Percentiles rank a stretch among this genome's conserved stretches.
These are phyloP conservation scores for Zostera marina DNA, from an alignment of 116 monocot genomes.

Conservation along the genomic window DNA sequence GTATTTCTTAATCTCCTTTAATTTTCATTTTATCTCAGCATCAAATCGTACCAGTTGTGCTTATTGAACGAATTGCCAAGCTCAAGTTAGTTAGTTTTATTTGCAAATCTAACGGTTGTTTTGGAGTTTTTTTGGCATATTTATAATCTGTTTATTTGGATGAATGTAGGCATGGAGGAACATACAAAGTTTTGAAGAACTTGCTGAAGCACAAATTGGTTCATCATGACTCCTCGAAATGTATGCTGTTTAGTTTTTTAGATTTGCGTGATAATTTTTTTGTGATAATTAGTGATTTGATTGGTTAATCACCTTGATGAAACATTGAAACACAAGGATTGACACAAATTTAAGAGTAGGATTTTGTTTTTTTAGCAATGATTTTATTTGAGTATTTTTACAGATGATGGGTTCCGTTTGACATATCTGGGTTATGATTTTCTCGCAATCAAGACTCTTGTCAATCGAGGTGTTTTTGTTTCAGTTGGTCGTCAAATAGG, in stretches of 20 bases:
- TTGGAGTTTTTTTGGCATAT: not conserved
- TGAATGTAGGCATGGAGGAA: constrained; percentile 64
- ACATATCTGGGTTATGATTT: constrained; percentile 99
- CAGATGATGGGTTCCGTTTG: constrained; percentile 90
- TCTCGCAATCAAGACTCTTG: constrained; percentile 84
- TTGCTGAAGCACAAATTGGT: constrained; percentile 82
- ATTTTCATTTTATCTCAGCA: constrained; percentile 32
- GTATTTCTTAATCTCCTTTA: not conserved
- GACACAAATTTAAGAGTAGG: too few relatives aligned
- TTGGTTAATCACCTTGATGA: too few relatives aligned
- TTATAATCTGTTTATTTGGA: not conserved
- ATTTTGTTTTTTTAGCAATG: too few relatives aligned
- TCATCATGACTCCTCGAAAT: constrained; percentile 89
- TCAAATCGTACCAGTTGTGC: constrained; percentile 75
- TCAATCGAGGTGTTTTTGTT: constrained; percentile 78
- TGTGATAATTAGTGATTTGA: too few relatives aligned
- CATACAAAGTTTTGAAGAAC: constrained; percentile 87
- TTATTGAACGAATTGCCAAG: constrained; percentile 75
- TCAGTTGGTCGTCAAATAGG: constrained; percentile 94
- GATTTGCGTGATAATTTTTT: too few relatives aligned
- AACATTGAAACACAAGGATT: too few relatives aligned
- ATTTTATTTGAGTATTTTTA: too few relatives aligned
- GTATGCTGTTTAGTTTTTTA: too few relatives aligned
- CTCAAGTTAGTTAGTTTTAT: constrained; percentile 47
- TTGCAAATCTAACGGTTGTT: not conserved